These are phyloP conservation scores for Yamadazyma blattariae DNA, from an alignment of 1,139 yeast genomes.

Conservation along the genomic window DNA sequence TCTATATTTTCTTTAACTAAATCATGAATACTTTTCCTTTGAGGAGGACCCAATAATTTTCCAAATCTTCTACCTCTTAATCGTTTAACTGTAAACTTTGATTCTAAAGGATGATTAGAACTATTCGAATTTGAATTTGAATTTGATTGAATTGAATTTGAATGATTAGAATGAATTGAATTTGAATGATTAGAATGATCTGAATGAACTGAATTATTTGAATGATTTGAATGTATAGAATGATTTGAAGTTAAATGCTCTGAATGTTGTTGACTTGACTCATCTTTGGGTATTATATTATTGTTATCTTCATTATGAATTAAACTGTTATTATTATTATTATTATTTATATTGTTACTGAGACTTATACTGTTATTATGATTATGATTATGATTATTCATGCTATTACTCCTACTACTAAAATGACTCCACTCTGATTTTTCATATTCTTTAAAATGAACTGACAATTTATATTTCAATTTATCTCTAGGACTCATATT, in stretches of 20 bases:
- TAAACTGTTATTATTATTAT: no score
- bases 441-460: conserved; percentile 25
- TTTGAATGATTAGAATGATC: background rate
- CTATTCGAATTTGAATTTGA: background rate
- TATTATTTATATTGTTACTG: no score
- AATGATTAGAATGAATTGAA: background rate
- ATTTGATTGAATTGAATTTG: background rate
- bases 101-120: background rate
- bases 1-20: background rate
- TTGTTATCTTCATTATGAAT: no score
- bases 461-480: conserved; percentile 31
- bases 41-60: conserved; percentile 38
- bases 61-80: conserved; percentile 36
- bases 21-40: conserved; percentile 23
- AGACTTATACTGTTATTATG: no score
- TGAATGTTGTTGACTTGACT: background rate
- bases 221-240: background rate
- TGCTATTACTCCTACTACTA: no score
- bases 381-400: no score
- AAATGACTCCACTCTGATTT: no score
- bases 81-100: conserved; percentile 10
- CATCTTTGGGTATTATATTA: background rate
- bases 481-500: conserved; percentile 16
- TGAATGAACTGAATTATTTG: background rate
- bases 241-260: background rate